Conservation (phyloP, 2,329 filamentous ascomycete species). For the Fusarium musae region DNA sequence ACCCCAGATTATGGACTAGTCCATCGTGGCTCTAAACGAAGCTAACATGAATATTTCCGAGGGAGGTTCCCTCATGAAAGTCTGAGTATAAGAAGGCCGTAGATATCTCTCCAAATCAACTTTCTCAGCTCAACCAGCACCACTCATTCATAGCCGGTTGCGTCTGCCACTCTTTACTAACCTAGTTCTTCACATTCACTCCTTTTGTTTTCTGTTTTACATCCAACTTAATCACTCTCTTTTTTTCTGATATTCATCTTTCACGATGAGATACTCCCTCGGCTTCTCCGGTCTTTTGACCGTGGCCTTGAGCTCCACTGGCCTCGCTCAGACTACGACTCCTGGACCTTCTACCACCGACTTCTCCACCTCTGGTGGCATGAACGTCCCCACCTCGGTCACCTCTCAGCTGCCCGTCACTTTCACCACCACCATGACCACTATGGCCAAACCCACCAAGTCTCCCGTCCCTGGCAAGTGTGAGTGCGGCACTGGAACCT, state of each 20-base stretch:
- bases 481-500: slow-evolving; percentile 7
- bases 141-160: slow-evolving; percentile 34
- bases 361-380: not conserved
- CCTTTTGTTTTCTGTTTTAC: slow-evolving; percentile 22
- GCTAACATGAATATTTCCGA: rapidly evolving
- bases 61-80: too few species aligned
- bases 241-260: not conserved
- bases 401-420: not conserved
- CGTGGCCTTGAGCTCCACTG: slow-evolving; percentile 26
- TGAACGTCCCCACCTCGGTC: slow-evolving; percentile 21
- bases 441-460: slow-evolving; percentile 10
- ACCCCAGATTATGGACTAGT: slow-evolving; percentile 1
- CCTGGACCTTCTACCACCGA: not conserved
- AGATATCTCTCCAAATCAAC: slow-evolving; percentile 1
- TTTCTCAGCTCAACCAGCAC: slow-evolving; percentile 36
- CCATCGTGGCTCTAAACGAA: not conserved
- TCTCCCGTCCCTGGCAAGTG: slow-evolving; percentile 3
- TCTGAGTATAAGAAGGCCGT: slow-evolving; percentile 28
- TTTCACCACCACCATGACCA: slow-evolving; percentile 18
- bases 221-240: slow-evolving; percentile 29
- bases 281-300: slow-evolving; percentile 35
- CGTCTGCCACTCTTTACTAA: slow-evolving; percentile 34
- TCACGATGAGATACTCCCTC: slow-evolving; percentile 36
- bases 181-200: slow-evolving; percentile 1
- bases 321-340: slow-evolving; percentile 5